These are phyloP conservation scores for Pyrus bretschneideri DNA, from an alignment of 306 rosid species.

Conservation along the genomic window DNA sequence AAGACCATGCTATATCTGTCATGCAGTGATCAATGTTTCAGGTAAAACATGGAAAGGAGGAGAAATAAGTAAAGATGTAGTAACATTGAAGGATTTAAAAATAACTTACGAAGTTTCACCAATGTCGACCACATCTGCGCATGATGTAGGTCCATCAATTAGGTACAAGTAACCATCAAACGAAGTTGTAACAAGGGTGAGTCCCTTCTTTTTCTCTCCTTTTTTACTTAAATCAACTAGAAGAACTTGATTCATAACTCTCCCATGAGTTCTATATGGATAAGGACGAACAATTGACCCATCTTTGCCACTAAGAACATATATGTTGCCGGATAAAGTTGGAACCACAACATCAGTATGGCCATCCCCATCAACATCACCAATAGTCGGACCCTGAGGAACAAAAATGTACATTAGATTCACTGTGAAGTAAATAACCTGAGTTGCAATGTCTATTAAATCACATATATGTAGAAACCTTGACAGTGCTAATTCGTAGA, in stretches of 20 bases:
- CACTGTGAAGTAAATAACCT: not conserved
- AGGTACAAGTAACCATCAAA: constrained; percentile 94
- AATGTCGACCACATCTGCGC: constrained; percentile 96
- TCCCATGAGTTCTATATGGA: constrained; percentile 91
- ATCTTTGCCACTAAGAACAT: constrained; percentile 95
- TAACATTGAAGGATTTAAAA: constrained; percentile 12
- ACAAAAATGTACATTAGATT: constrained; percentile 10
- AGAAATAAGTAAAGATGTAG: constrained; percentile 17
- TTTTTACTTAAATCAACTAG: constrained; percentile 74
- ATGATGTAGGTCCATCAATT: constrained; percentile 91
- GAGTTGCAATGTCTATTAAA: not conserved
- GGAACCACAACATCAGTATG: constrained; percentile 90
- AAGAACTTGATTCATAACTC: constrained; percentile 91
- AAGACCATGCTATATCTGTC: constrained; percentile 96
- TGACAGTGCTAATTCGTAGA: not conserved
- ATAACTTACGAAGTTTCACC: constrained; percentile 96
- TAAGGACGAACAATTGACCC: constrained; percentile 71
- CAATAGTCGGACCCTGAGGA: constrained; percentile 77
- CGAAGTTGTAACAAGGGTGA: constrained; percentile 83
- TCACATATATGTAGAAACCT: not conserved
- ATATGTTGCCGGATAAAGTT: constrained; percentile 80
- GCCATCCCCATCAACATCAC: constrained; percentile 97
- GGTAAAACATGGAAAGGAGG: not conserved
- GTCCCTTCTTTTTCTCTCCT: constrained; percentile 76
- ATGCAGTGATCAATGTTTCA: constrained; percentile 11